Conservation (phyloP, 2,329 filamentous ascomycete genomes). For the Fusarium xyrophilum region DNA sequence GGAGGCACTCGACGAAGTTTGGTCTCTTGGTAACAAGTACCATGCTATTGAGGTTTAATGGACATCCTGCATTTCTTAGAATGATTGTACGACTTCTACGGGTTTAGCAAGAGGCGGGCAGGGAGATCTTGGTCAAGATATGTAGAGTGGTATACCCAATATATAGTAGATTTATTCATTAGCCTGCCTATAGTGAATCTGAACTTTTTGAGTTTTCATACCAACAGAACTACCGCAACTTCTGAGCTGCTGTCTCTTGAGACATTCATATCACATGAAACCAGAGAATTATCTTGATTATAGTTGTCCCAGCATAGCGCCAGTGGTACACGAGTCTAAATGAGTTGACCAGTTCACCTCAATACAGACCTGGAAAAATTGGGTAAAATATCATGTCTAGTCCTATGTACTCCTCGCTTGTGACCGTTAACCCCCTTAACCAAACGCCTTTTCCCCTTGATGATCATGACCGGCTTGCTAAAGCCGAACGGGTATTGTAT, state of each 20-base stretch:
- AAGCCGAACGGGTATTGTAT: constrained; percentile 57
- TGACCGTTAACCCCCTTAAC: neutral
- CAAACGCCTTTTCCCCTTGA: neutral
- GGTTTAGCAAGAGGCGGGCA: constrained; percentile 1
- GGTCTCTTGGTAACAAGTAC: constrained; percentile 18
- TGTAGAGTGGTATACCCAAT: neutral
- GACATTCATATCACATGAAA: neutral
- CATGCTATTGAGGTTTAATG: constrained; percentile 15
- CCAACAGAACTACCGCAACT: neutral
- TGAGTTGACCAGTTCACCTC: neutral
- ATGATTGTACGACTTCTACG: neutral
- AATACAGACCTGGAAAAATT: neutral
- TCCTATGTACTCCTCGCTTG: neutral
- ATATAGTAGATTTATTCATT: neutral
- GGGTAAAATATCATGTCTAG: neutral
- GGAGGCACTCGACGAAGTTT: constrained; percentile 28
- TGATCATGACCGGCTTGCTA: neutral
- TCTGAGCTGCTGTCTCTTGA: neutral
- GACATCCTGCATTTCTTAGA: neutral
- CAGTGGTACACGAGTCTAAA: neutral
- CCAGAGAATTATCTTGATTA: neutral
- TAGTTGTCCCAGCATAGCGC: neutral
- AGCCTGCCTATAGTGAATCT: neutral
- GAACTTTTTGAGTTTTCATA: neutral
- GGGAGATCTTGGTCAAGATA: neutral